These are phyloP conservation scores for Candolleomyces eurysporus DNA, from an alignment of 768 basidiomycete genomes.

Conservation along the genomic window DNA sequence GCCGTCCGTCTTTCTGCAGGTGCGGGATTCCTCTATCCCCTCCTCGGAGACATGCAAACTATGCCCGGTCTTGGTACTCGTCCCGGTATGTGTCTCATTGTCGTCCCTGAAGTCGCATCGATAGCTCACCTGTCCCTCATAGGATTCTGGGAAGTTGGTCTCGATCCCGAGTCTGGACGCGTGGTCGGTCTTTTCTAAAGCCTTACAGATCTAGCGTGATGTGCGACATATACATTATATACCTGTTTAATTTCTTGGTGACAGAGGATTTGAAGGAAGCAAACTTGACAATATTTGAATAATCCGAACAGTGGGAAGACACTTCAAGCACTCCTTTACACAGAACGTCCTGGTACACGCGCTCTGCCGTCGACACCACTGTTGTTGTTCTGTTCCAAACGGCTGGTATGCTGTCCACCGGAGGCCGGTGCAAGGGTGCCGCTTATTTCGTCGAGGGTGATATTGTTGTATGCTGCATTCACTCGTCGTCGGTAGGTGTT, in stretches of 20 bases:
- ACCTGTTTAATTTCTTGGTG: too few relatives aligned
- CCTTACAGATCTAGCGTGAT: too few relatives aligned
- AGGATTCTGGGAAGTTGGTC: conserved; percentile 91
- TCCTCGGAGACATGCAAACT: conserved; percentile 96
- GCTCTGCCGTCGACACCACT: conserved; percentile 10
- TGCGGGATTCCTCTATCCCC: conserved; percentile 93
- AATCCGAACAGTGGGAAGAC: too few relatives aligned
- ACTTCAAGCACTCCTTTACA: too few relatives aligned
- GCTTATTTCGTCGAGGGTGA: conserved; percentile 56
- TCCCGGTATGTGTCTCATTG: conserved; percentile 52
- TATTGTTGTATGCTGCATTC: conserved; percentile 56
- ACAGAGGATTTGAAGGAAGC: background rate
- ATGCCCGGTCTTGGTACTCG: conserved; percentile 96
- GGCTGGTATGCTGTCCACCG: background rate
- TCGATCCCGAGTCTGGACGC: conserved; percentile 75
- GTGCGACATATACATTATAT: too few relatives aligned
- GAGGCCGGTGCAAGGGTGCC: conserved; percentile 34
- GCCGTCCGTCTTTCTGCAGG: conserved; percentile 87
- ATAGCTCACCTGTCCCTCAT: conserved; percentile 13
- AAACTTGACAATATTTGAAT: background rate
- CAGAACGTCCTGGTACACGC: conserved; percentile 11
- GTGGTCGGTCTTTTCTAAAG: conserved; percentile 83
- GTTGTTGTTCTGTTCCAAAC: too few relatives aligned
- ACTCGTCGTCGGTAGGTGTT: conserved; percentile 66
- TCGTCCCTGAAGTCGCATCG: background rate